A percentile compares a stretch with the other conserved stretches of the same genome.
Conservation (phyloP, 345 rosid species). For the Carallia pectinifolia region DNA sequence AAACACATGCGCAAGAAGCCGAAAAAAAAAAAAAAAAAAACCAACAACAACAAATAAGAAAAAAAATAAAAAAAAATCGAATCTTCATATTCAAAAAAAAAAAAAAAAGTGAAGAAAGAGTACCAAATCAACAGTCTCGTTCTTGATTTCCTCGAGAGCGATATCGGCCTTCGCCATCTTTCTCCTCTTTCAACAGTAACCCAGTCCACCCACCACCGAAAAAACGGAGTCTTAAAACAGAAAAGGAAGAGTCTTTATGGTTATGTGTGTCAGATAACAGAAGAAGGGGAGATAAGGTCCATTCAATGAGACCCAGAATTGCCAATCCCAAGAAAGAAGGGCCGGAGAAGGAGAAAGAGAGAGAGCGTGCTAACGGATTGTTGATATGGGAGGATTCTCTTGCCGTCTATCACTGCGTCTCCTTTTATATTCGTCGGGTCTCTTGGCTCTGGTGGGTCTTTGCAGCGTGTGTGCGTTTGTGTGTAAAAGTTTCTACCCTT, state of each 20-base stretch:
- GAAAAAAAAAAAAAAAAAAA: background rate
- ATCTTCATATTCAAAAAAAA: background rate
- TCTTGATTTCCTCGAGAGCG: slow-evolving; percentile 30
- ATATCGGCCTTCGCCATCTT: slow-evolving; percentile 15
- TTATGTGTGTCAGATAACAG: background rate
- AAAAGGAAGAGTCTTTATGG: background rate
- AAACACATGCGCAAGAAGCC: background rate
- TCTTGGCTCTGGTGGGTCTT: no score
- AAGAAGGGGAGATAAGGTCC: background rate
- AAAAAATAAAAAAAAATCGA: background rate
- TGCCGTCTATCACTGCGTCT: background rate
- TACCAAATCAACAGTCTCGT: slow-evolving; percentile 34
- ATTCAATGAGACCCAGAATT: slow-evolving; percentile 22
- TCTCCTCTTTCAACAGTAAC: background rate
- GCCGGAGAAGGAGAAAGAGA: background rate
- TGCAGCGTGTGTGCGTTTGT: background rate
- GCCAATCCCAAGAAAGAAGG: slow-evolving; percentile 21
- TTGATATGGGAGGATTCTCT: background rate
- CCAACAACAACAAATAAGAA: no score
- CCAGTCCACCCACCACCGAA: background rate
- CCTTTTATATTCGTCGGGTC: slow-evolving; percentile 3
- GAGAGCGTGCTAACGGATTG: background rate
- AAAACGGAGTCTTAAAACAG: background rate
- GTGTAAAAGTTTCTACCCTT: no score
- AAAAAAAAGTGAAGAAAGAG: background rate